Evolutionary conservation across 192 early-diverging fungal genomes (phyloP).

Genomic region (Spizellomyces punctatus): DNA sequence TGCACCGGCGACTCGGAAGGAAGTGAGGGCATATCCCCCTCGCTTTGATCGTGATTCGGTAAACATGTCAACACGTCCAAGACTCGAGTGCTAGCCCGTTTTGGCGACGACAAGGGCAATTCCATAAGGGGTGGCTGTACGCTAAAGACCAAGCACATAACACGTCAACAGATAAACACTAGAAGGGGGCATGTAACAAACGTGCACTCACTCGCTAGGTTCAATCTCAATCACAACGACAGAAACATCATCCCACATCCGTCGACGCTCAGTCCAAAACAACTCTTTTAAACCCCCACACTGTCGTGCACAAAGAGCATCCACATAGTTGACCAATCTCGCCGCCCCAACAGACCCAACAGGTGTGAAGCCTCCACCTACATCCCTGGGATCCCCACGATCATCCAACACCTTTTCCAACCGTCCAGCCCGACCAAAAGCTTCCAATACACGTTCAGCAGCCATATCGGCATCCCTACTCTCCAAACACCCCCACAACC

Average conservation of each 20-base stretch:
- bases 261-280: not conserved
- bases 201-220: too few relatives aligned
- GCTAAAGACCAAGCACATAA: too few relatives aligned
- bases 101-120: not conserved
- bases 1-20: too few relatives aligned
- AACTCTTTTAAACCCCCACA: not conserved
- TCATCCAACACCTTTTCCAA: too few relatives aligned
- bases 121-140: not conserved
- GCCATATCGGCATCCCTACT: not conserved
- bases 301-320: not conserved
- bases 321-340: not conserved
- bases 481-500: constrained; percentile 18
- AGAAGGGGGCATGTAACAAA: too few relatives aligned
- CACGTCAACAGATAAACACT: too few relatives aligned
- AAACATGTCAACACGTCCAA: too few relatives aligned
- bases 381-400: too few relatives aligned
- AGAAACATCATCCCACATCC: constrained; percentile 15
- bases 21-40: too few relatives aligned
- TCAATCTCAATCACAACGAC: constrained; percentile 20
- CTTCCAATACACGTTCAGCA: not conserved
- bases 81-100: too few relatives aligned
- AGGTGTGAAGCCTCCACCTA: not conserved
- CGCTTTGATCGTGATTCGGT: too few relatives aligned
- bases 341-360: not conserved
- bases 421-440: not conserved